Evolutionary conservation across 1,139 yeast genomes (phyloP).

Genomic region (Blastobotrys malaysiensis): DNA sequence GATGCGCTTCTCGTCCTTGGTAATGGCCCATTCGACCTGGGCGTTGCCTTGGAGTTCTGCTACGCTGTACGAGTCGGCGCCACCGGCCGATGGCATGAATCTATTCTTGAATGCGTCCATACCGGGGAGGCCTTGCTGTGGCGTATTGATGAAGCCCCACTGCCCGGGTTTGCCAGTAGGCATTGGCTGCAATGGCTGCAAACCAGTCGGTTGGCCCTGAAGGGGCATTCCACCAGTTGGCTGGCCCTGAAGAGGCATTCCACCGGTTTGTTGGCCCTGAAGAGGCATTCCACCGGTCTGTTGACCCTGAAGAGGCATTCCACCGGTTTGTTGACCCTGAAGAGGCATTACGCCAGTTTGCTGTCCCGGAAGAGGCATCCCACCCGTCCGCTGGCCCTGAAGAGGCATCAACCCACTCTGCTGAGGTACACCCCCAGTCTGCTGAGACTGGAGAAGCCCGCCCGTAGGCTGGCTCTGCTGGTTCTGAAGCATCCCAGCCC

Average conservation of each 20-base stretch:
- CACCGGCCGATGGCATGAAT: conserved; percentile 62
- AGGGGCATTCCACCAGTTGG: conserved; percentile 21
- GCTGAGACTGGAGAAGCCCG: conserved; percentile 31
- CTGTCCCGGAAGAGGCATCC: conserved; percentile 30
- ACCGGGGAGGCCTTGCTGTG: conserved; percentile 72
- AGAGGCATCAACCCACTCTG: conserved; percentile 18
- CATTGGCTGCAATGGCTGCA: conserved; percentile 35
- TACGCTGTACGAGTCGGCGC: conserved; percentile 32
- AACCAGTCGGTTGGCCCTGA: conserved; percentile 28
- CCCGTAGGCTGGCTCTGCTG: conserved; percentile 21
- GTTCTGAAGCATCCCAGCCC: conserved; percentile 27
- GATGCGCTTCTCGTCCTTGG: conserved; percentile 78
- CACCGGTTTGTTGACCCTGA: conserved; percentile 30
- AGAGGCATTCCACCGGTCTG: conserved; percentile 28
- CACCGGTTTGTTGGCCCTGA: conserved; percentile 37
- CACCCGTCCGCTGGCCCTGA: conserved; percentile 37
- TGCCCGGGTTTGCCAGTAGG: conserved; percentile 72
- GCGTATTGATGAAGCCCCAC: conserved; percentile 75
- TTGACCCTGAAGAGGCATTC: conserved; percentile 26
- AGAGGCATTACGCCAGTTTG: conserved; percentile 31
- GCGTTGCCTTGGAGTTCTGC: conserved; percentile 32
- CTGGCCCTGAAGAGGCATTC: background rate
- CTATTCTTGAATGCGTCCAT: conserved; percentile 68
- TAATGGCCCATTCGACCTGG: conserved; percentile 60
- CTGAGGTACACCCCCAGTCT: conserved; percentile 30